Conservation (phyloP, 192 early-diverging fungal genomes). For the Spinellus fusiger region DNA sequence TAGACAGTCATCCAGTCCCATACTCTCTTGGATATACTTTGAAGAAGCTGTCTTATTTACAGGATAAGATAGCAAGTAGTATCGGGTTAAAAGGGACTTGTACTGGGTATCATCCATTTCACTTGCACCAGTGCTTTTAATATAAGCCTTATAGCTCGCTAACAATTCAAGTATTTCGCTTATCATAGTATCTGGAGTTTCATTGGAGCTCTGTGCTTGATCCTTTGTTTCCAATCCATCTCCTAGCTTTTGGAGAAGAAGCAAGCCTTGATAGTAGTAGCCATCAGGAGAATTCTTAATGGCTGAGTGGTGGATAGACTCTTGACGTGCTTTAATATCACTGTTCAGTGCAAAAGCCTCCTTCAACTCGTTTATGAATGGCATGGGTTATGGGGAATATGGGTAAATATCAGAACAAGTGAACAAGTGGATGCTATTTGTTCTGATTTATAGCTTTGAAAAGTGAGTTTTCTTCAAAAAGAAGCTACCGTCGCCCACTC, state of each 20-base stretch:
- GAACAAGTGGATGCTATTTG: too few species aligned
- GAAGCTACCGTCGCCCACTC: too few species aligned
- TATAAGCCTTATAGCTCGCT: neutral
- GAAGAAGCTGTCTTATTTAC: conserved; percentile 3
- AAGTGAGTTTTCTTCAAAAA: too few species aligned
- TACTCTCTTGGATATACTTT: conserved; percentile 2
- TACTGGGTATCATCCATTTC: neutral
- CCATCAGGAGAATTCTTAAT: conserved; percentile 11
- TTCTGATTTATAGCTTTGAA: too few species aligned
- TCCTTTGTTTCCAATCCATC: neutral
- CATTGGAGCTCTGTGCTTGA: too few species aligned
- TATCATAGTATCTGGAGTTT: too few species aligned
- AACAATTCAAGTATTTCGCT: neutral
- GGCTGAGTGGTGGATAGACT: conserved; percentile 2
- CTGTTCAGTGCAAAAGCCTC: conserved; percentile 20
- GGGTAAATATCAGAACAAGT: too few species aligned
- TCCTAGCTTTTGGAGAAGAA: conserved; percentile 18
- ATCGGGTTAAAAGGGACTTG: conserved; percentile 6
- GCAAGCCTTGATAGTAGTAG: conserved; percentile 18
- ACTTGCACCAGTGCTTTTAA: neutral
- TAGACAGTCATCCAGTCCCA: neutral
- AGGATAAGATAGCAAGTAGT: conserved; percentile 13
- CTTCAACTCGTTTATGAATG: conserved; percentile 10
- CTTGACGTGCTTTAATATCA: conserved; percentile 3
- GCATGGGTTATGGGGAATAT: neutral